Conservation (phyloP, 164 flowering plant genomes). For the Stephania yunnanensis region DNA sequence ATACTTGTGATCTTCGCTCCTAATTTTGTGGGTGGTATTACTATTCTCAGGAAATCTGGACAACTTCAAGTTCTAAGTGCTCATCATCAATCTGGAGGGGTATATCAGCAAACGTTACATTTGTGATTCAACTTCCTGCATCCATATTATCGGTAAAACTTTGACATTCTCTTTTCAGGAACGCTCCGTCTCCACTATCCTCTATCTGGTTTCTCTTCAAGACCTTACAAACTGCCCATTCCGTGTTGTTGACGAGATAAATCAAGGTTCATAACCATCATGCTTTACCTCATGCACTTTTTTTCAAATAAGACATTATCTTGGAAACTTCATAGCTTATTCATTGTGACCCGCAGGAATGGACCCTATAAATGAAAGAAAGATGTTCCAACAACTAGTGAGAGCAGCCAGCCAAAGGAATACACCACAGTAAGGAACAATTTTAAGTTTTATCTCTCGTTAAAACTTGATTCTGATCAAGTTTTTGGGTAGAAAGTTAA, state of each 20-base stretch:
- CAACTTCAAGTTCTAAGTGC: conserved; percentile 93
- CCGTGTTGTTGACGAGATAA: conserved; percentile 96
- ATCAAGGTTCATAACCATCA: conserved; percentile 60
- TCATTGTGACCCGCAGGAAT: conserved; percentile 45
- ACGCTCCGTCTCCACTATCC: conserved; percentile 94
- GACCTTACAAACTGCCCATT: conserved; percentile 97
- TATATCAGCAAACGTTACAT: conserved; percentile 18
- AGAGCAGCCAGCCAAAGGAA: conserved; percentile 89
- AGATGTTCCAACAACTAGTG: conserved; percentile 97
- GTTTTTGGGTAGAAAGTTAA: not conserved
- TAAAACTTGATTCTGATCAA: not conserved
- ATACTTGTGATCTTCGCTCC: no score
- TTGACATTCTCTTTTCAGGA: conserved; percentile 42
- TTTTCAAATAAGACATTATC: not conserved
- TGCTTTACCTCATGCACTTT: not conserved
- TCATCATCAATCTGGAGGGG: conserved; percentile 98
- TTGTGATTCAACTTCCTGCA: conserved; percentile 1
- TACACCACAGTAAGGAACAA: conserved; percentile 80
- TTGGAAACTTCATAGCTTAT: not conserved
- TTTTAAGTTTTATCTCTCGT: not conserved
- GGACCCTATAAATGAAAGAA: conserved; percentile 96
- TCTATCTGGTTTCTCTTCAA: conserved; percentile 95
- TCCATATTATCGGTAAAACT: conserved; percentile 2
- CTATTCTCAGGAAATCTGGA: conserved; percentile 65
- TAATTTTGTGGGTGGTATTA: not conserved